Percentiles rank a stretch among this genome's conserved stretches.
phyloP scores from a whole-genome alignment of 1,284 basidiomycete species.

The Cystobasidiaceae sp. region DNA sequence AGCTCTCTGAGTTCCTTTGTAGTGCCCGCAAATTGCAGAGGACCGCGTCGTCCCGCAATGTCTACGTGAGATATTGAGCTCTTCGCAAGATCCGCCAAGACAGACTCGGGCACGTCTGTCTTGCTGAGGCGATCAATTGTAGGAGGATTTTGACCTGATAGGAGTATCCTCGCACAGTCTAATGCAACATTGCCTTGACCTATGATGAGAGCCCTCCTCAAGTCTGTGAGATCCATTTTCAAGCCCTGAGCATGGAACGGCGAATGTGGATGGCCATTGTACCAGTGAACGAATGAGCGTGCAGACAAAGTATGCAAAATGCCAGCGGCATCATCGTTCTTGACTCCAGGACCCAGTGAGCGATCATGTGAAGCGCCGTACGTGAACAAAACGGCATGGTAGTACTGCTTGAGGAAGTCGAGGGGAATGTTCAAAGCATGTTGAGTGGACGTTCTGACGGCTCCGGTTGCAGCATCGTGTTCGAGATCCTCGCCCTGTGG shows the following conservation, averaged over 20 bases:
- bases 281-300: conserved; percentile 90
- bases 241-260: conserved; percentile 48
- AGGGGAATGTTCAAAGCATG: conserved; percentile 58
- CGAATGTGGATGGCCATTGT: conserved; percentile 78
- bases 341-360: conserved; percentile 42
- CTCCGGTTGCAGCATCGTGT: conserved; percentile 22
- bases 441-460: conserved; percentile 46
- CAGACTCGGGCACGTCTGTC: conserved; percentile 75
- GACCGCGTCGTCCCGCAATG: conserved; percentile 79
- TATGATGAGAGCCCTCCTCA: conserved; percentile 72
- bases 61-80: conserved; percentile 70
- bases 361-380: conserved; percentile 65
- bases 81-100: conserved; percentile 62
- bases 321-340: conserved; percentile 42
- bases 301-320: conserved; percentile 65
- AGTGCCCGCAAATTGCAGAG: conserved; percentile 84
- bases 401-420: conserved; percentile 57
- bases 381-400: conserved; percentile 75
- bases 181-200: conserved; percentile 96
- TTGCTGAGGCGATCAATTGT: conserved; percentile 57
- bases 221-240: conserved; percentile 56
- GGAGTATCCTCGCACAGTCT: conserved; percentile 85
- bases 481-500: conserved; percentile 35
- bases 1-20: conserved; percentile 92
- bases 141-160: conserved; percentile 51